phyloP scores from a whole-genome alignment of 129 eudicot genomes.

The Glebionis coronaria region DNA sequence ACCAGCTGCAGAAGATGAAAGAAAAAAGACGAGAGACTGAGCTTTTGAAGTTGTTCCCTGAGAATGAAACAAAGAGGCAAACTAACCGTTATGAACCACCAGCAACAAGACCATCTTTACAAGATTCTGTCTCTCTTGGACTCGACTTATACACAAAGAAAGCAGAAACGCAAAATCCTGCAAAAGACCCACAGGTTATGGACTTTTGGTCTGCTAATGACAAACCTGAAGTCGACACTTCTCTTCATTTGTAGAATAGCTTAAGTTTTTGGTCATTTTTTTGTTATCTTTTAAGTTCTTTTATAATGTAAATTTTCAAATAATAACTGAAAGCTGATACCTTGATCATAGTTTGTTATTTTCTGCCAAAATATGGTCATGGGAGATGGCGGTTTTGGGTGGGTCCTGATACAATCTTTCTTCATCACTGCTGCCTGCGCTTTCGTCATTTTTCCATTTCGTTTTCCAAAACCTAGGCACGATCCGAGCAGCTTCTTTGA shows the following conservation, averaged over 20 bases:
- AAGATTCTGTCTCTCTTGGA: slow-evolving; percentile 47
- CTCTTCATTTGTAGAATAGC: slow-evolving; percentile 53
- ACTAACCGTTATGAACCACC: slow-evolving; percentile 25
- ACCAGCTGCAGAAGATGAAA: slow-evolving; percentile 47
- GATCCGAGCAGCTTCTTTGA: slow-evolving; percentile 48
- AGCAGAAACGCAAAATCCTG: slow-evolving; percentile 14
- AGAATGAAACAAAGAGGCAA: slow-evolving; percentile 19
- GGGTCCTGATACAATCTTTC: neutral
- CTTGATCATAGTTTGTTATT: slow-evolving; percentile 25
- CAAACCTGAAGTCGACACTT: slow-evolving; percentile 45
- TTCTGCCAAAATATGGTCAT: slow-evolving; percentile 20
- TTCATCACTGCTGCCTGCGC: slow-evolving; percentile 33
- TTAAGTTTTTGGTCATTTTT: slow-evolving; percentile 6
- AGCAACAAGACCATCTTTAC: slow-evolving; percentile 22
- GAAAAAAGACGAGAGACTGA: slow-evolving; percentile 48
- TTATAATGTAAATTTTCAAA: slow-evolving; percentile 31
- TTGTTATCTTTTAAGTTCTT: slow-evolving; percentile 10
- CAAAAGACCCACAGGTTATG: slow-evolving; percentile 2
- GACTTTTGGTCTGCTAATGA: slow-evolving; percentile 26
- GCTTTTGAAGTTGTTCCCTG: slow-evolving; percentile 32
- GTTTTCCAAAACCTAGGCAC: slow-evolving; percentile 55
- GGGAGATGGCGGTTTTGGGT: slow-evolving; percentile 13
- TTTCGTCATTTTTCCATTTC: slow-evolving; percentile 39
- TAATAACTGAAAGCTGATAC: slow-evolving; percentile 31
- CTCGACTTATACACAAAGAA: slow-evolving; percentile 33